Conservation (phyloP, 2,329 filamentous ascomycete genomes). For the Cryphonectria nitschkei region DNA sequence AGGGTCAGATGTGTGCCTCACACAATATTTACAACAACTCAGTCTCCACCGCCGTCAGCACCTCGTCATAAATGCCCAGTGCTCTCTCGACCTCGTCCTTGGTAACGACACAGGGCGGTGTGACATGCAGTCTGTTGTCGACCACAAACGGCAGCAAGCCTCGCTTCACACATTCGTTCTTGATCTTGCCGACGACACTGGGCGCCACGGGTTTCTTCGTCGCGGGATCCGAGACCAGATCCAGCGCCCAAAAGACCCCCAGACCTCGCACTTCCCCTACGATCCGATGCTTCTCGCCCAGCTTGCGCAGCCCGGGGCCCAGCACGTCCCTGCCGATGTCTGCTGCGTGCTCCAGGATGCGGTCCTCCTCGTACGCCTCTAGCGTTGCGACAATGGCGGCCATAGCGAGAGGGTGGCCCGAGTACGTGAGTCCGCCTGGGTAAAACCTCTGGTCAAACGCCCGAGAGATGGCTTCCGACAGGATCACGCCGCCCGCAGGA, state of each 20-base stretch:
- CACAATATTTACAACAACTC: not conserved
- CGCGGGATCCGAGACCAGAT: conserved; percentile 23
- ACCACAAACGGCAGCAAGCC: conserved; percentile 26
- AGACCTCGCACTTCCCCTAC: conserved; percentile 25
- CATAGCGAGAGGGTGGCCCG: conserved; percentile 28
- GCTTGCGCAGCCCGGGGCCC: conserved; percentile 23
- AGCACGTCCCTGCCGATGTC: conserved; percentile 24
- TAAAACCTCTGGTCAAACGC: conserved; percentile 27
- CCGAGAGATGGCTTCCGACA: conserved; percentile 21
- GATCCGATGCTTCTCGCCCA: conserved; percentile 20
- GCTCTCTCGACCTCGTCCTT: conserved; percentile 26
- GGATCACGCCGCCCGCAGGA: conserved; percentile 26
- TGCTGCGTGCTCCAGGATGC: conserved; percentile 21
- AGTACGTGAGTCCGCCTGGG: conserved; percentile 26
- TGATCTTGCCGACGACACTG: conserved; percentile 22
- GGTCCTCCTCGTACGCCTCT: conserved; percentile 26
- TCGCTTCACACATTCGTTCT: conserved; percentile 20
- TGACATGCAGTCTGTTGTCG: conserved; percentile 27
- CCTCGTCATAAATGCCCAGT: conserved; percentile 27
- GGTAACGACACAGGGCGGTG: conserved; percentile 21
- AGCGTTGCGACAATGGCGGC: conserved; percentile 28
- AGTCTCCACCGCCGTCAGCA: conserved; percentile 15
- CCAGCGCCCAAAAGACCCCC: conserved; percentile 28
- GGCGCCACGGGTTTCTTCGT: conserved; percentile 21
- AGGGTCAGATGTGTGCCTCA: too few species aligned